phyloP scores from a whole-genome alignment of 1,139 yeast species.

The Debaryomyces sp. region DNA sequence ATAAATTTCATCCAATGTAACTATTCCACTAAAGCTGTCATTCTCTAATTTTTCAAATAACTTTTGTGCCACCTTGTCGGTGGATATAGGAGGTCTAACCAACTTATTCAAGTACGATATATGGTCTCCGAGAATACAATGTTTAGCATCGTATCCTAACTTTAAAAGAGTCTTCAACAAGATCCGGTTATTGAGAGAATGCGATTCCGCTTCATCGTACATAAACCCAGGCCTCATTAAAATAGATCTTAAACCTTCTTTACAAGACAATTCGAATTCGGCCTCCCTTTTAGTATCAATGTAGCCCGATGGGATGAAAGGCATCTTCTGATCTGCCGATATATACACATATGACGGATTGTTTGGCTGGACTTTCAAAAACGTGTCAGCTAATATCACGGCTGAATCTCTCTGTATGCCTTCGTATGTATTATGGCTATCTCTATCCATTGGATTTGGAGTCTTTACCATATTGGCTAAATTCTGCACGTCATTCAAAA shows the following conservation, averaged over 20 bases:
- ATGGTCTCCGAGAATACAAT: conserved; percentile 31
- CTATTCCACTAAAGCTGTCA: conserved; percentile 54
- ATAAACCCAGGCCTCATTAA: conserved; percentile 81
- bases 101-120: conserved; percentile 42
- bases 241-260: conserved; percentile 56
- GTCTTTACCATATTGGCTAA: conserved; percentile 34
- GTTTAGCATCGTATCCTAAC: conserved; percentile 46
- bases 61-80: conserved; percentile 67
- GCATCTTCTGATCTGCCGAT: conserved; percentile 76
- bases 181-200: conserved; percentile 29
- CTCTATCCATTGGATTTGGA: conserved; percentile 58
- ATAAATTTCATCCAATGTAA: conserved; percentile 54
- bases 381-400: conserved; percentile 59
- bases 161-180: conserved; percentile 29
- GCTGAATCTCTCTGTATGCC: conserved; percentile 75
- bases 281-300: conserved; percentile 77
- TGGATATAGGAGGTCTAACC: conserved; percentile 66
- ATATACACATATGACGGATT: conserved; percentile 67
- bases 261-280: conserved; percentile 56
- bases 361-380: conserved; percentile 29
- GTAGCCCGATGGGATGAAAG: conserved; percentile 69
- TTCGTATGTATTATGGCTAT: conserved; percentile 53
- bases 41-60: conserved; percentile 59
- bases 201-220: conserved; percentile 57
- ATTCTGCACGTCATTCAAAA: conserved; percentile 33